phyloP scores from a whole-genome alignment of 2,329 filamentous ascomycete species.

The Fusarium hainanense region DNA sequence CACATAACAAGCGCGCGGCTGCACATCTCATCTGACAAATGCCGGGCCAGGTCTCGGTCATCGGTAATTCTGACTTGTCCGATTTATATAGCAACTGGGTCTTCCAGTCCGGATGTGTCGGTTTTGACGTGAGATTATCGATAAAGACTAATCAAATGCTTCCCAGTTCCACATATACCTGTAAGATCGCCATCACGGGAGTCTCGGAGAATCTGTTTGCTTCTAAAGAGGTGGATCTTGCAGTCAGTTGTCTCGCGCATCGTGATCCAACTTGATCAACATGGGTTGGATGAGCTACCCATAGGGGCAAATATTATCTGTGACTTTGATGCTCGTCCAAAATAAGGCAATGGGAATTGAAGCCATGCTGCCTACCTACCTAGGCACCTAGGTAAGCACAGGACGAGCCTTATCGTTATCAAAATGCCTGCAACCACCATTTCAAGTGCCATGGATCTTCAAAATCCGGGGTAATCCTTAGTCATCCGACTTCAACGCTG shows the following conservation, averaged over 20 bases:
- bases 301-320: background rate
- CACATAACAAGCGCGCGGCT: slow-evolving; percentile 32
- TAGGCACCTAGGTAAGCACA: background rate
- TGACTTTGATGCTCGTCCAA: background rate
- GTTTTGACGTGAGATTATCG: background rate
- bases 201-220: slow-evolving; percentile 3
- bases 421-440: background rate
- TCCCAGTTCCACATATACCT: background rate
- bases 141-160: background rate
- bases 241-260: slow-evolving; percentile 23
- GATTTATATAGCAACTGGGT: background rate
- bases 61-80: slow-evolving; percentile 21
- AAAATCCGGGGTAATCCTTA: slow-evolving; percentile 35
- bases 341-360: background rate
- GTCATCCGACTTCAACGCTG: slow-evolving; percentile 21
- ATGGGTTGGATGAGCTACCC: background rate
- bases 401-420: background rate
- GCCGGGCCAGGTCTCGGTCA: slow-evolving; percentile 14
- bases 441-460: slow-evolving; percentile 1
- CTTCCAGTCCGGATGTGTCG: slow-evolving; percentile 22
- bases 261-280: slow-evolving; percentile 9
- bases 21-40: slow-evolving; percentile 23
- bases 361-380: background rate
- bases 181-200: slow-evolving; percentile 5
- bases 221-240: slow-evolving; percentile 2